Conservation (phyloP, 2,329 filamentous ascomycete species). For the Lasiodiplodia theobromae region DNA sequence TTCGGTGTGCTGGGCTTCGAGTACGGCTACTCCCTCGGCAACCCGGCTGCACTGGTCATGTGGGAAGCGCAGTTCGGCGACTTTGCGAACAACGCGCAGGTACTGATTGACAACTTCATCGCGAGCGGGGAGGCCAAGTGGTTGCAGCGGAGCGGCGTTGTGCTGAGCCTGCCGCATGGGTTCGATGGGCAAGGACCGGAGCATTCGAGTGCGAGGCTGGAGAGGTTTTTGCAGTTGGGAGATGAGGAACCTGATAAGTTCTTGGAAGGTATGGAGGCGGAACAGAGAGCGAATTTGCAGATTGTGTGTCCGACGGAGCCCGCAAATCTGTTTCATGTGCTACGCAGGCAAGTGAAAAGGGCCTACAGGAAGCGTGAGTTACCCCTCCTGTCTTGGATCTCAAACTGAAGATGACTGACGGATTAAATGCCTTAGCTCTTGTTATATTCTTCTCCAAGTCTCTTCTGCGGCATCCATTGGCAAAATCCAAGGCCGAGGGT, state of each 20-base stretch:
- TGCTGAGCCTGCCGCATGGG: slow-evolving; percentile 95
- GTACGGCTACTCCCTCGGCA: slow-evolving; percentile 97
- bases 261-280: slow-evolving; percentile 85
- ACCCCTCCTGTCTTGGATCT: too few relatives aligned
- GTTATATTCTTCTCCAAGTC: slow-evolving; percentile 99
- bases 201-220: slow-evolving; percentile 96
- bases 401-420: too few relatives aligned
- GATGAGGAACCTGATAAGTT: slow-evolving; percentile 97
- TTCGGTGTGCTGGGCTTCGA: slow-evolving; percentile 89
- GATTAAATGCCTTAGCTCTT: slow-evolving; percentile 58
- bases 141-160: slow-evolving; percentile 96
- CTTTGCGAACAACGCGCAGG: slow-evolving; percentile 99
- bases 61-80: slow-evolving; percentile 99
- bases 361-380: slow-evolving; percentile 86
- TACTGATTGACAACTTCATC: slow-evolving; percentile 98
- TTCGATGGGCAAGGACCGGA: slow-evolving; percentile 98
- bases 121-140: slow-evolving; percentile 98
- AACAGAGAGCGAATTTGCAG: slow-evolving; percentile 99
- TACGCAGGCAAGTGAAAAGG: slow-evolving; percentile 96
- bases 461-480: slow-evolving; percentile 90
- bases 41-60: slow-evolving; percentile 96
- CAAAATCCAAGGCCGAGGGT: slow-evolving; percentile 87
- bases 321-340: slow-evolving; percentile 93
- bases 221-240: slow-evolving; percentile 95
- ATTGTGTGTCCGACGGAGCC: slow-evolving; percentile 97